Percentiles rank a stretch among this genome's conserved stretches.
phyloP scores from a whole-genome alignment of 768 basidiomycete genomes.

The Termitomyces titanicus region DNA sequence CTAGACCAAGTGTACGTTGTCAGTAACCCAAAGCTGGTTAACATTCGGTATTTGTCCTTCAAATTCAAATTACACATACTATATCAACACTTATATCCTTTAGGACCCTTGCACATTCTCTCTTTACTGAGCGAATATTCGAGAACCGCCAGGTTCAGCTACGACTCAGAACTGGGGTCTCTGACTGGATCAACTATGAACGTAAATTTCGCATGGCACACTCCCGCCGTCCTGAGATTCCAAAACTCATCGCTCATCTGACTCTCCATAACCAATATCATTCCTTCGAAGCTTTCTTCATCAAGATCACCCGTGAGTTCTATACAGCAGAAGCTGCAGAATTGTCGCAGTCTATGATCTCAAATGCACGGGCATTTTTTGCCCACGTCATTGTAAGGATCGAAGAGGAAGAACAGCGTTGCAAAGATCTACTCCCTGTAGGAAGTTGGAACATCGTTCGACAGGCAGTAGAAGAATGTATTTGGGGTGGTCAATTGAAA shows the following conservation, averaged over 20 bases:
- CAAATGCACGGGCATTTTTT: conserved; percentile 53
- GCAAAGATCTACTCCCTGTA: conserved; percentile 45
- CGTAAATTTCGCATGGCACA: conserved; percentile 39
- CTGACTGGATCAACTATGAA: conserved; percentile 53
- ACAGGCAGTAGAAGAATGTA: conserved; percentile 48
- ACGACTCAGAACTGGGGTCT: conserved; percentile 41
- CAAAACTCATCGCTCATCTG: conserved; percentile 53
- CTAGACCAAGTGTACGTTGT: conserved; percentile 66
- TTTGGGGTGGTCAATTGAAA: conserved; percentile 40
- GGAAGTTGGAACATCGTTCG: conserved; percentile 47
- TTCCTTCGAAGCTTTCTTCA: conserved; percentile 53
- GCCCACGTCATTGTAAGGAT: conserved; percentile 40
- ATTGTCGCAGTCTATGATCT: conserved; percentile 30
- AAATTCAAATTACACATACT: background rate
- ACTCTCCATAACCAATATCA: conserved; percentile 55
- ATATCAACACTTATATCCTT: background rate
- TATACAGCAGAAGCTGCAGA: conserved; percentile 49
- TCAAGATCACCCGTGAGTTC: conserved; percentile 46
- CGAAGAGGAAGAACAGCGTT: conserved; percentile 55
- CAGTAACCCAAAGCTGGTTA: conserved; percentile 30
- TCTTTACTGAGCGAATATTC: conserved; percentile 52
- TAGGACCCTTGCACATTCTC: conserved; percentile 54
- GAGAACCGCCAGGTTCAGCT: conserved; percentile 39
- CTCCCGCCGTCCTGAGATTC: conserved; percentile 37
- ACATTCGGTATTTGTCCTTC: conserved; percentile 40